These are phyloP conservation scores for Aspergillus olivimuriae DNA, from an alignment of 495 filamentous ascomycete genomes.

Conservation along the genomic window DNA sequence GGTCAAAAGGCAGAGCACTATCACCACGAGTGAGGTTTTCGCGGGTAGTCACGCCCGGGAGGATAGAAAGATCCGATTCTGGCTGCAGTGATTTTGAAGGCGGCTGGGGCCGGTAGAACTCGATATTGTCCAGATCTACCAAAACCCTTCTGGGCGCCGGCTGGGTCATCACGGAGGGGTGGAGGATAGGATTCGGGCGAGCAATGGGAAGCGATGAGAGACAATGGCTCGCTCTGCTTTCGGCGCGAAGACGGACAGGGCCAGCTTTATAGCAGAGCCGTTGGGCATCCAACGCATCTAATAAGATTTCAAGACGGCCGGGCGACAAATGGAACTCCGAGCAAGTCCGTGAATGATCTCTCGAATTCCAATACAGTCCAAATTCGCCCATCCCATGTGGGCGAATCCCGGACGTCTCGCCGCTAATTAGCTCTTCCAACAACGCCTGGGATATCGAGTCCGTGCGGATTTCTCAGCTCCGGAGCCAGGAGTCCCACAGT, in stretches of 20 bases:
- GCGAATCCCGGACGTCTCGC: slow-evolving; percentile 1
- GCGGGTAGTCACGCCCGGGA: not conserved
- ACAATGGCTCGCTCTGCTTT: slow-evolving; percentile 1
- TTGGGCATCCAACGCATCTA: slow-evolving; percentile 1
- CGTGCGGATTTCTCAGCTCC: not conserved
- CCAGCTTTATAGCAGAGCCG: slow-evolving; percentile 1
- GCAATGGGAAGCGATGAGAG: not conserved
- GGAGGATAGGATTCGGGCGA: slow-evolving; percentile 1
- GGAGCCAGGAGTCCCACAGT: slow-evolving; percentile 1
- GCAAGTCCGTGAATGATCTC: not conserved
- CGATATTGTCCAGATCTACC: slow-evolving; percentile 1
- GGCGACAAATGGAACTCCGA: slow-evolving; percentile 1
- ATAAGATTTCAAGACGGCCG: not conserved
- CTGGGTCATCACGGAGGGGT: slow-evolving; percentile 1
- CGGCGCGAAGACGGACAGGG: not conserved
- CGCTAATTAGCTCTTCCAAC: slow-evolving; percentile 1
- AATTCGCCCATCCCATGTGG: not conserved
- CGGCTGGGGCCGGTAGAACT: not conserved
- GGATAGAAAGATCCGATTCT: not conserved
- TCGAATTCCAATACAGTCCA: not conserved
- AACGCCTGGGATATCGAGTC: slow-evolving; percentile 1
- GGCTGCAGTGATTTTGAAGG: not conserved
- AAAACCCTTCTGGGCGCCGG: slow-evolving; percentile 1
- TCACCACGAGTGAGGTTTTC: not conserved
- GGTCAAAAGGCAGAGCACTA: not conserved